Conservation (phyloP, 2,329 filamentous ascomycete species). For the Epichloe scottii region DNA sequence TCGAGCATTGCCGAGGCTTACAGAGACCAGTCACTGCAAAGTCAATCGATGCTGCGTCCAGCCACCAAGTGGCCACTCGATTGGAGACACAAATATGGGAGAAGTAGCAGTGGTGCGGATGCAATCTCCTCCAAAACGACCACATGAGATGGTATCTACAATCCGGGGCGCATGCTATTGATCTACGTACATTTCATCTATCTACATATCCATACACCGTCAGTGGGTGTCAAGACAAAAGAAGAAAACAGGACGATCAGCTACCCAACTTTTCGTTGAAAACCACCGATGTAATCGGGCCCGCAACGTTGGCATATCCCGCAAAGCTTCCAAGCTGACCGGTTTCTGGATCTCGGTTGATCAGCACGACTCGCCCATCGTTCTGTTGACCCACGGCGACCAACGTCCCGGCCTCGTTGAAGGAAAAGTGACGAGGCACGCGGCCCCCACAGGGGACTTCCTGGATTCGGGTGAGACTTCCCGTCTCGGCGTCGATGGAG, state of each 20-base stretch:
- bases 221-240: neutral
- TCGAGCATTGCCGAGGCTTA: too few relatives aligned
- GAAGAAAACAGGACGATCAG: neutral
- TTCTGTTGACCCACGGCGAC: constrained; percentile 55
- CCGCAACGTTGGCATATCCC: constrained; percentile 28
- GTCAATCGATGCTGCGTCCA: too few relatives aligned
- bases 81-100: too few relatives aligned
- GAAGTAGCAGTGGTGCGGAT: too few relatives aligned
- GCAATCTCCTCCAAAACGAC: too few relatives aligned
- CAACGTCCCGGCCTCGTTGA: constrained; percentile 51
- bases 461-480: constrained; percentile 41
- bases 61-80: too few relatives aligned
- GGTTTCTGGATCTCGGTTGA: constrained; percentile 43
- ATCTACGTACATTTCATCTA: neutral
- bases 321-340: constrained; percentile 41
- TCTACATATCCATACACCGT: neutral
- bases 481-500: constrained; percentile 39
- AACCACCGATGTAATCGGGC: constrained; percentile 33
- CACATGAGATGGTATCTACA: neutral
- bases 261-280: constrained; percentile 28
- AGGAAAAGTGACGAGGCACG: constrained; percentile 53
- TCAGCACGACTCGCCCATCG: constrained; percentile 47
- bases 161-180: neutral
- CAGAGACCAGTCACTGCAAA: too few relatives aligned
- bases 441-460: constrained; percentile 51